These are phyloP conservation scores for Boletales sp. DNA, from an alignment of 768 basidiomycete species.

Conservation along the genomic window DNA sequence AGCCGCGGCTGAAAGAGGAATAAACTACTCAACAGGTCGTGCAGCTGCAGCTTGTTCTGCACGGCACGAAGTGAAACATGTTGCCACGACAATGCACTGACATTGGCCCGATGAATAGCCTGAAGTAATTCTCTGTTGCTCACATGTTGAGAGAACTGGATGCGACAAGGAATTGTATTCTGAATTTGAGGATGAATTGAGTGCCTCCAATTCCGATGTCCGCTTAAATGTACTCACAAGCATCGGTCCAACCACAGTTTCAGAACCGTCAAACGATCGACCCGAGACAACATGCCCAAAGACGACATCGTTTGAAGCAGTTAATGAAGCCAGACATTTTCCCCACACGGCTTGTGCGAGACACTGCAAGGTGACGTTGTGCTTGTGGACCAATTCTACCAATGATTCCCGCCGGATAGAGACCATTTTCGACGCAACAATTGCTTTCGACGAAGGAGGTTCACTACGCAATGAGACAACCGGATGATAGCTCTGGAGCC, in stretches of 20 bases:
- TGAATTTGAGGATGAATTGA: conserved; percentile 12
- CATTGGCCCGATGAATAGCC: conserved; percentile 36
- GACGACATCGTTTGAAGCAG: conserved; percentile 33
- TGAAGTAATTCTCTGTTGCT: conserved; percentile 35
- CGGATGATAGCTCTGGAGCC: conserved; percentile 23
- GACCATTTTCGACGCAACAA: conserved; percentile 11
- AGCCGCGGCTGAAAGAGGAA: conserved; percentile 41
- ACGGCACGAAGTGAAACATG: conserved; percentile 44
- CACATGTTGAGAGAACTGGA: conserved; percentile 25
- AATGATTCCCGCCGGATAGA: conserved; percentile 8
- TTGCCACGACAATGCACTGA: conserved; percentile 41
- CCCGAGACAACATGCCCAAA: conserved; percentile 49
- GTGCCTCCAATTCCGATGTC: background rate
- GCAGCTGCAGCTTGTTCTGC: conserved; percentile 31
- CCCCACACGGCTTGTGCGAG: conserved; percentile 32
- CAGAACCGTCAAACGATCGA: conserved; percentile 37
- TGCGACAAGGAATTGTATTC: conserved; percentile 46
- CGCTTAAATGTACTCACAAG: conserved; percentile 31
- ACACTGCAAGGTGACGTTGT: conserved; percentile 35
- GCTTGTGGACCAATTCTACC: conserved; percentile 13
- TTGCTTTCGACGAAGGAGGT: conserved; percentile 9
- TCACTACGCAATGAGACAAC: conserved; percentile 13
- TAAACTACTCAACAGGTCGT: conserved; percentile 39
- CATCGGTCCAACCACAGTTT: conserved; percentile 45
- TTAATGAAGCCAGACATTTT: conserved; percentile 22